Base-by-base conservation (phyloP, 768 basidiomycete genomes). In the Leccinum ochraceum region DNA sequence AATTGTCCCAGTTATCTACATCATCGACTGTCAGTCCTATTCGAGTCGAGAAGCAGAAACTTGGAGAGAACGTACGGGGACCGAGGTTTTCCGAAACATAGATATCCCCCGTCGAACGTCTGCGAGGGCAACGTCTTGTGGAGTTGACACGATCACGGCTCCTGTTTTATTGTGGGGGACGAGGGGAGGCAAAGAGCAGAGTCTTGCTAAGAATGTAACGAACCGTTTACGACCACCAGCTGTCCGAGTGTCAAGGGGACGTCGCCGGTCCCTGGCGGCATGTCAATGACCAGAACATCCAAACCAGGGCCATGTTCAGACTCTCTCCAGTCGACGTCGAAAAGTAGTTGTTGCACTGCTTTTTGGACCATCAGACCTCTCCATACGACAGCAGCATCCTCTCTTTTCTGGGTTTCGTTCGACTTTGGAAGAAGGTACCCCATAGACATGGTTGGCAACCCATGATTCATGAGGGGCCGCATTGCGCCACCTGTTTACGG, bases 321-420 rank as follows among this genome's bases (percentile, higher is more conserved):
- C 22, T 72, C 73, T 37, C 82, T 72, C 95, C 96, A 98, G 72
- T 98, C 95, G 6, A 97, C 94, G 65, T 98, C 94, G 68, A 99
- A 98, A 1, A 98, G 81, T 0, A 98, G 80, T 71, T 98, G 95
- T 71, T 98, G 95, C 0, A 95, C 94, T 26, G 95, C 95, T 70
- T 98, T 98, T 76, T 96, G 95, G 1, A 98, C 96, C 96, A 98
- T 98, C 22, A 97, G 82, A 3, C 96, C 96, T 26, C 96, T 83
- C 96, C 96, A 99, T 32, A 96, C 92, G 34, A 98, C 82, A 0
- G 95, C 88, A 0, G 87, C 86, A 69, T 95, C 93, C 37, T 81
- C 80, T 57, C 81, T 81, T 3, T 83, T 77, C 48, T 78, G 77
- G 30, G 78, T 77, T 7, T 81, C 79, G 34, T 77, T 65, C 1